Evolutionary conservation across 192 early-diverging fungal genomes (phyloP).

Genomic region (Umbelopsis isabellina): DNA sequence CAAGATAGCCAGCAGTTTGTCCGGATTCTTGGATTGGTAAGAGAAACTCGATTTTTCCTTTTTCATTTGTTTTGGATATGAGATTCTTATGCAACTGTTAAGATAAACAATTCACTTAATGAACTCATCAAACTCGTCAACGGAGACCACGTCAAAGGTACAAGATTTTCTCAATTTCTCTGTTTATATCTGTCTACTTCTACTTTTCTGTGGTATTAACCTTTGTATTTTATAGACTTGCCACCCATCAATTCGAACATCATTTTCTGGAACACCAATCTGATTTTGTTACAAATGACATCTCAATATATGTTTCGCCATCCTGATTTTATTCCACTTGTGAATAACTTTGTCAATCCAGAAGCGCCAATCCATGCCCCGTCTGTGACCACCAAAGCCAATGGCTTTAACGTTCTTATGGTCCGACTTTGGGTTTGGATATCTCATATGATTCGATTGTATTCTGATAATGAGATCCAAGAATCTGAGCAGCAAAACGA

Average conservation of each 20-base stretch:
- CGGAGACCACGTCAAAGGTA: slow-evolving; percentile 20
- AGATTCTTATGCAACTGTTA: slow-evolving; percentile 25
- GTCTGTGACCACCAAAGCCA: slow-evolving; percentile 23
- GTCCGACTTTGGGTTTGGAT: slow-evolving; percentile 28
- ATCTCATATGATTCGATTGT: slow-evolving; percentile 16
- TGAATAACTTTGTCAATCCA: slow-evolving; percentile 33
- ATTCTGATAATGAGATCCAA: background rate
- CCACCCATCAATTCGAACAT: background rate
- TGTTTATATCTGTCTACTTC: background rate
- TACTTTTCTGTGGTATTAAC: background rate
- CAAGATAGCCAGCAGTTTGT: slow-evolving; percentile 9
- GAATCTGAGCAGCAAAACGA: background rate
- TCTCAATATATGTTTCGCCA: slow-evolving; percentile 37
- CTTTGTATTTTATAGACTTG: slow-evolving; percentile 17
- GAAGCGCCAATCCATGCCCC: slow-evolving; percentile 29
- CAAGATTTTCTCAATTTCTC: background rate
- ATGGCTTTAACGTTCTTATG: slow-evolving; percentile 30
- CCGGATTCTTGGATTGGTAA: slow-evolving; percentile 9
- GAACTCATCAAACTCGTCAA: slow-evolving; percentile 18
- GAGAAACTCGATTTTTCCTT: slow-evolving; percentile 20
- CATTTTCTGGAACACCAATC: slow-evolving; percentile 5
- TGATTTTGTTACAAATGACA: slow-evolving; percentile 28
- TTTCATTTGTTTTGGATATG: background rate
- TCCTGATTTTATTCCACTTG: slow-evolving; percentile 40
- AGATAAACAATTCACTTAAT: slow-evolving; percentile 26